phyloP scores from a whole-genome alignment of 1,284 basidiomycete genomes.

The Melampsora larici-populina region DNA sequence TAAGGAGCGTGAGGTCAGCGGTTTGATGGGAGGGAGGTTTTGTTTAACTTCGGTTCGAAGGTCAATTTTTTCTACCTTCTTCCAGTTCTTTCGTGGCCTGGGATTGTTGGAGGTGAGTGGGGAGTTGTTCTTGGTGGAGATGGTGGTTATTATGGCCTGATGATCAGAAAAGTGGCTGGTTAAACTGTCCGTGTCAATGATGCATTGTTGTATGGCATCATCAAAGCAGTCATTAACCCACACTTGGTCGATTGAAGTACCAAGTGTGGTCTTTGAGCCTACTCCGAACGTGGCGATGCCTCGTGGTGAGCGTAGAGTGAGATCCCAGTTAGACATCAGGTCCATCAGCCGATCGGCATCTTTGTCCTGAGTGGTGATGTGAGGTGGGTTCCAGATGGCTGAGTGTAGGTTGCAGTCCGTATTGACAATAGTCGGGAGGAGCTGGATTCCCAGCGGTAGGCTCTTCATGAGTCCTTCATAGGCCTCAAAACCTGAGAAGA shows the following conservation, averaged over 20 bases:
- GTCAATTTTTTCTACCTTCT: neutral
- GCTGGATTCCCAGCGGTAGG: neutral
- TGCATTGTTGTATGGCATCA: neutral
- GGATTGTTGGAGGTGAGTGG: neutral
- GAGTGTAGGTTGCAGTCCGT: neutral
- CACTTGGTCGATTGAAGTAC: slow-evolving; percentile 5
- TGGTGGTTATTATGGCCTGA: slow-evolving; percentile 17
- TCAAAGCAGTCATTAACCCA: neutral
- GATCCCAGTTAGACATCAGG: neutral
- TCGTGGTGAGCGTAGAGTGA: neutral
- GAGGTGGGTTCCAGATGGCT: neutral
- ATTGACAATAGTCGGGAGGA: neutral
- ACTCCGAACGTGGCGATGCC: slow-evolving; percentile 7
- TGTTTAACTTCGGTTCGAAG: neutral
- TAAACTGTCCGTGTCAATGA: neutral
- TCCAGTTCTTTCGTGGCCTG: neutral
- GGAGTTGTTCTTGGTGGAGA: neutral
- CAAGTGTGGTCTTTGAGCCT: no score
- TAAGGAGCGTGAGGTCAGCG: neutral
- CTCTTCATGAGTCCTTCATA: neutral
- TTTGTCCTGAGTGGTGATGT: neutral
- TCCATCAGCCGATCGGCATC: neutral
- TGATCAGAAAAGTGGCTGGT: no score
- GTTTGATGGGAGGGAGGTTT: neutral
- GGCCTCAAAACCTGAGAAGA: no score